These are phyloP conservation scores for Plasmodium knowlesi DNA, from an alignment of 169 alveolate species.

Conservation along the genomic window DNA sequence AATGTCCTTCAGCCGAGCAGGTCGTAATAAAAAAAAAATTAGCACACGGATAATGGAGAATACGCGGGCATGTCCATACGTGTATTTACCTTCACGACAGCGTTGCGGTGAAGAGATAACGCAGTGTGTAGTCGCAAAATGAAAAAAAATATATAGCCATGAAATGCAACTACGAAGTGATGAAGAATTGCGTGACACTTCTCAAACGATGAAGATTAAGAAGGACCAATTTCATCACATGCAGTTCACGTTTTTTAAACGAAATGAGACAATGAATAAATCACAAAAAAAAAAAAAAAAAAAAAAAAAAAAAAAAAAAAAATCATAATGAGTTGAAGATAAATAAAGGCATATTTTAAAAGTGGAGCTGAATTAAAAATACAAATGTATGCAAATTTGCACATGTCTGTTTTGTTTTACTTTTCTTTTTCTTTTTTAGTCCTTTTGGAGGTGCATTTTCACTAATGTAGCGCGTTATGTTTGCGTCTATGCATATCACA, in stretches of 20 bases:
- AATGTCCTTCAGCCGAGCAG: constrained; percentile 23
- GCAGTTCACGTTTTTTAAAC: not conserved
- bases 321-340: not conserved
- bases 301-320: not conserved
- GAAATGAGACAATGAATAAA: not conserved
- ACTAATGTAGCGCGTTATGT: not conserved
- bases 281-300: not conserved
- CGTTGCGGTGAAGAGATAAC: not conserved
- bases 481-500: not conserved
- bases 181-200: not conserved
- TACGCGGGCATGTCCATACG: not conserved
- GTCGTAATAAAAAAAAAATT: not conserved
- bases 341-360: not conserved
- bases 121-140: not conserved
- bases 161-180: not conserved
- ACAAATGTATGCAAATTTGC: not conserved
- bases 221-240: not conserved
- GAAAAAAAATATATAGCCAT: not conserved
- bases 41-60: not conserved
- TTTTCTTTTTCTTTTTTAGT: not conserved
- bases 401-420: not conserved
- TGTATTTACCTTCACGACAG: not conserved
- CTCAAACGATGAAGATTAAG: not conserved
- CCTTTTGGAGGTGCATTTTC: not conserved
- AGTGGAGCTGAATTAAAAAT: not conserved